Evolutionary conservation across 1,284 basidiomycete species (phyloP).

Genomic region (Boletus semigastroideus): DNA sequence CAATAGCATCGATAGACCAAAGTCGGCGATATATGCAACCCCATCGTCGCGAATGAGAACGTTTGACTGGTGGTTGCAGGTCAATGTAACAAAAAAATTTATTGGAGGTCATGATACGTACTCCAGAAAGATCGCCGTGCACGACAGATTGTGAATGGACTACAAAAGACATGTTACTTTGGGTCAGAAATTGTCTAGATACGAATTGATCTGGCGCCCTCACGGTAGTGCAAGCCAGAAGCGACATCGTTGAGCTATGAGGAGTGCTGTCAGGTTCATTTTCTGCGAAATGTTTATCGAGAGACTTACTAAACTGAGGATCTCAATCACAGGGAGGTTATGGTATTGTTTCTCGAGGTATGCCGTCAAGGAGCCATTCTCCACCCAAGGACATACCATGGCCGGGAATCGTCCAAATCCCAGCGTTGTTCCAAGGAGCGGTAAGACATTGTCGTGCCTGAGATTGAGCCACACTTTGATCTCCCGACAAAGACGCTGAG

Average conservation of each 20-base stretch:
- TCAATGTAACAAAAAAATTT: background rate
- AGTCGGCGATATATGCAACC: background rate
- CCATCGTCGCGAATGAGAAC: background rate
- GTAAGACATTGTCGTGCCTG: background rate
- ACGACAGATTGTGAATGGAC: constrained; percentile 2
- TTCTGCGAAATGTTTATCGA: too few species aligned
- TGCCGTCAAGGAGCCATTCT: background rate
- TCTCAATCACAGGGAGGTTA: background rate
- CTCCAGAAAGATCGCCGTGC: constrained; percentile 5
- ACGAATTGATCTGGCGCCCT: background rate
- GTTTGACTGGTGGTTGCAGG: background rate
- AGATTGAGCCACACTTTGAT: background rate
- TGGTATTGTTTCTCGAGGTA: background rate
- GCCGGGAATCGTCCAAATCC: background rate
- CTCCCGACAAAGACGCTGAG: background rate
- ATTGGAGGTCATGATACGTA: background rate
- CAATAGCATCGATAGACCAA: background rate
- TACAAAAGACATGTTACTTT: background rate
- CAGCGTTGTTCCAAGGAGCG: background rate
- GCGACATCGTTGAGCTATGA: constrained; percentile 4
- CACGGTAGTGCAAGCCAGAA: constrained; percentile 13
- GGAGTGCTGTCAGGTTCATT: background rate
- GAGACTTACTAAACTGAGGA: background rate
- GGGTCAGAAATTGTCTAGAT: too few species aligned
- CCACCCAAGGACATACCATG: background rate